These are phyloP conservation scores for Clitoria ternatea DNA, from an alignment of 306 rosid genomes.

Conservation along the genomic window DNA sequence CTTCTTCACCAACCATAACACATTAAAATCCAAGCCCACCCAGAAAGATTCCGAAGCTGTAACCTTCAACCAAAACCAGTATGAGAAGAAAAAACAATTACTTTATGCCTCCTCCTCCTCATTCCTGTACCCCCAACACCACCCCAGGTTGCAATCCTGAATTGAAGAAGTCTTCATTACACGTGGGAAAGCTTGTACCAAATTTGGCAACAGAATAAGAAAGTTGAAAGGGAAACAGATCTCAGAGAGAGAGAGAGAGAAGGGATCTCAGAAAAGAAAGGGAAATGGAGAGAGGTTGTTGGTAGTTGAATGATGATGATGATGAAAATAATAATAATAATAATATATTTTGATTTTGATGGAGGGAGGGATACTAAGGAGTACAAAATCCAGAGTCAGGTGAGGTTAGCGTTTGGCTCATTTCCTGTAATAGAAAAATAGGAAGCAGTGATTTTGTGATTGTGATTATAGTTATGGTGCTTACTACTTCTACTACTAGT, in stretches of 20 bases:
- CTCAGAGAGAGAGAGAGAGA: conserved; percentile 48
- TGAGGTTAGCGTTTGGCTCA: conserved; percentile 17
- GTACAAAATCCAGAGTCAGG: conserved; percentile 11
- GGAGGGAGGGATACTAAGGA: not conserved
- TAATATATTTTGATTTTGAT: not conserved
- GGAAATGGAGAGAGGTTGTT: not conserved
- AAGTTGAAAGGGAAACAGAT: conserved; percentile 44
- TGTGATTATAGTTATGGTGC: conserved; percentile 37
- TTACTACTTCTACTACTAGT: no score
- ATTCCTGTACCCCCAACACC: conserved; percentile 45
- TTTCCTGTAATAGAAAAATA: conserved; percentile 47
- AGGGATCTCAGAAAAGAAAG: conserved; percentile 46
- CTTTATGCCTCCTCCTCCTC: conserved; percentile 82
- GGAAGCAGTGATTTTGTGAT: conserved; percentile 20
- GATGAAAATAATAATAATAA: no score
- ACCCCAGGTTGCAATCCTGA: conserved; percentile 34
- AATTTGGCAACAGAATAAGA: conserved; percentile 24
- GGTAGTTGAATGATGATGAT: no score
- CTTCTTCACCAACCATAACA: conserved; percentile 26
- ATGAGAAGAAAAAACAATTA: conserved; percentile 45
- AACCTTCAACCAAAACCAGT: conserved; percentile 76
- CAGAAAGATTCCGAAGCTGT: conserved; percentile 27
- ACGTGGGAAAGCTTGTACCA: conserved; percentile 24
- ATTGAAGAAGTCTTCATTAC: conserved; percentile 32
- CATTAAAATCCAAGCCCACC: conserved; percentile 27